Evolutionary conservation across 768 basidiomycete species (phyloP).

Genomic region (Hydnum rufescens): DNA sequence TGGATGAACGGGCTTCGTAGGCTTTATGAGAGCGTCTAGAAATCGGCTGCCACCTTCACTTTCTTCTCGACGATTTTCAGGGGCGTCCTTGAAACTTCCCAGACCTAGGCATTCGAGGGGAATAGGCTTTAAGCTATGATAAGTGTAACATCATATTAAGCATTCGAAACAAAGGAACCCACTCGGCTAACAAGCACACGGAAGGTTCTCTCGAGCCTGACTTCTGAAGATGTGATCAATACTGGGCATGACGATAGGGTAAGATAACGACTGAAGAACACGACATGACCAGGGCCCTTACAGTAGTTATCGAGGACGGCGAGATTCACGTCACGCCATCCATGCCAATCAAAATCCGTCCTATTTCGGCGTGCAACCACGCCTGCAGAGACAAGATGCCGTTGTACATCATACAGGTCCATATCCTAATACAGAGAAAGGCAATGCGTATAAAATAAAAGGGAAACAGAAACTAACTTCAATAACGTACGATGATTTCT

Average conservation of each 20-base stretch:
- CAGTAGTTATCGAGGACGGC: conserved; percentile 61
- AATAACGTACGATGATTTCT: conserved; percentile 53
- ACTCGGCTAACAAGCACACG: conserved; percentile 41
- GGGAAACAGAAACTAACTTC: background rate
- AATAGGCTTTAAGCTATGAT: conserved; percentile 34
- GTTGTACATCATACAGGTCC: conserved; percentile 56
- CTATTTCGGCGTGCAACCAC: conserved; percentile 38
- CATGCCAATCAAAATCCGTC: conserved; percentile 44
- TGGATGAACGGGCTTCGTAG: conserved; percentile 33
- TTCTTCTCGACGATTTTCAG: conserved; percentile 41
- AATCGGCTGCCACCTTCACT: conserved; percentile 26
- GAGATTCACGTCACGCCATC: conserved; percentile 50
- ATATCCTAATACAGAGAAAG: conserved; percentile 36
- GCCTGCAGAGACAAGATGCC: conserved; percentile 51
- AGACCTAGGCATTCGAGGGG: conserved; percentile 61
- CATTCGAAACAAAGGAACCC: conserved; percentile 13
- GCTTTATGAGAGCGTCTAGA: conserved; percentile 33
- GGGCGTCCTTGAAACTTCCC: conserved; percentile 36
- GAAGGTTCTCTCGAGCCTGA: conserved; percentile 21
- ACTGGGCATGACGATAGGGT: background rate
- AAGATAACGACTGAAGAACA: background rate
- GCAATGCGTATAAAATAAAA: background rate
- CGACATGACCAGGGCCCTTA: conserved; percentile 18
- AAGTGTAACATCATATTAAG: conserved; percentile 7
- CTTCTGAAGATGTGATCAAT: conserved; percentile 6